A percentile compares a stretch with the other conserved stretches of the same genome.
phyloP scores from a whole-genome alignment of 140 eudicot genomes.

The Senecio squalidus region DNA sequence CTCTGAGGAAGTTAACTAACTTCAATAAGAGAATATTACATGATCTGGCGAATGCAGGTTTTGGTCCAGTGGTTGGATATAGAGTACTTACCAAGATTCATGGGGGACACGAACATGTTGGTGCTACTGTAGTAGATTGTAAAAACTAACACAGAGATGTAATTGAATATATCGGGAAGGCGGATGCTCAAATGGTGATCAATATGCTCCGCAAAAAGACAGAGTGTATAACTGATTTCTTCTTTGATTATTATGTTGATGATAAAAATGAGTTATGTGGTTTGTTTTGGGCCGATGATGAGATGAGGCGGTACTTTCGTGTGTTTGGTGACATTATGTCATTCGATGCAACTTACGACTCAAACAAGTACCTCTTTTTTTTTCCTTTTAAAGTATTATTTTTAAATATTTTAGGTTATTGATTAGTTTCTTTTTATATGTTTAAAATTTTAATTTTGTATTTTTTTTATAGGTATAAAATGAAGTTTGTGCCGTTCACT shows the following conservation, averaged over 20 bases:
- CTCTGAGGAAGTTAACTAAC: too few species aligned
- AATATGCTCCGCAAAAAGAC: not conserved
- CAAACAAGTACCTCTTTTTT: not conserved
- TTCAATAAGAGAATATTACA: too few species aligned
- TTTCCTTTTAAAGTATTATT: too few species aligned
- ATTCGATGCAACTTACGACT: not conserved
- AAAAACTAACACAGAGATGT: not conserved
- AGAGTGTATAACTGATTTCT: not conserved
- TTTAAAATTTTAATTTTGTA: too few species aligned
- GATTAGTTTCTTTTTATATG: too few species aligned
- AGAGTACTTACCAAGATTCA: too few species aligned
- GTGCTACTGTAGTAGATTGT: not conserved
- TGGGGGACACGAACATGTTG: not conserved
- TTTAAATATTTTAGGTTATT: not conserved
- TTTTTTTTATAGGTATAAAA: not conserved
- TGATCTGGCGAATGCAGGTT: too few species aligned
- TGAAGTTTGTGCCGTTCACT: conserved; percentile 5
- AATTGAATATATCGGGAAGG: not conserved
- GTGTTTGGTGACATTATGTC: not conserved
- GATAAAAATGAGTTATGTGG: not conserved
- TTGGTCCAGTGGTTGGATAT: too few species aligned
- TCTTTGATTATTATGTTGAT: not conserved
- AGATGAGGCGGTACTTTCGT: not conserved
- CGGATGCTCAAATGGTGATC: not conserved
- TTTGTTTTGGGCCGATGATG: not conserved